phyloP scores from a whole-genome alignment of 2,329 filamentous ascomycete genomes.

The Mollisiaceae sp. region DNA sequence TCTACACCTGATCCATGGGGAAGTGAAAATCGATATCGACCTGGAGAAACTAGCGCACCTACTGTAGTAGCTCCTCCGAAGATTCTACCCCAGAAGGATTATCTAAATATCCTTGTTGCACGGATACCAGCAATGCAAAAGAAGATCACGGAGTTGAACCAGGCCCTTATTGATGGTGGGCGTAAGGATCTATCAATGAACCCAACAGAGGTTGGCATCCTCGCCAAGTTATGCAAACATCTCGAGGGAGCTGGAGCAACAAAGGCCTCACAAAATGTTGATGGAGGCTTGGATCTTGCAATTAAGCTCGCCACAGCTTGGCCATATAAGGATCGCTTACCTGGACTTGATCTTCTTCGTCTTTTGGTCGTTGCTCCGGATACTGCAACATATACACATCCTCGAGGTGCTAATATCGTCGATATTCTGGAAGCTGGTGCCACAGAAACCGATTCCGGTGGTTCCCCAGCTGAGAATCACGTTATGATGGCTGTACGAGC shows the following conservation, averaged over 20 bases:
- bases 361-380: slow-evolving; percentile 73
- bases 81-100: slow-evolving; percentile 78
- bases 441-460: slow-evolving; percentile 51
- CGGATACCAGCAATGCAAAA: slow-evolving; percentile 75
- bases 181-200: slow-evolving; percentile 78
- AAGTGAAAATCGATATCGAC: slow-evolving; percentile 77
- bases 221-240: slow-evolving; percentile 65
- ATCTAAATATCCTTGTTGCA: slow-evolving; percentile 76
- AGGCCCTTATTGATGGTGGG: slow-evolving; percentile 71
- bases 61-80: slow-evolving; percentile 51
- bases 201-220: slow-evolving; percentile 67
- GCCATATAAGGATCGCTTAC: slow-evolving; percentile 80
- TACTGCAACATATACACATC: slow-evolving; percentile 64
- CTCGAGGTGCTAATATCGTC: slow-evolving; percentile 62
- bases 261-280: slow-evolving; percentile 50
- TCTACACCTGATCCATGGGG: slow-evolving; percentile 72
- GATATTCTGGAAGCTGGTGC: slow-evolving; percentile 61
- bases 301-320: slow-evolving; percentile 77
- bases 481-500: slow-evolving; percentile 85
- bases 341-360: slow-evolving; percentile 86
- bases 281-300: slow-evolving; percentile 64
- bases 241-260: slow-evolving; percentile 59
- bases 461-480: slow-evolving; percentile 74
- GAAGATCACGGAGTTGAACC: slow-evolving; percentile 78
- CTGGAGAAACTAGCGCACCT: slow-evolving; percentile 61